Percentiles rank a stretch among this genome's conserved stretches.
phyloP scores from a whole-genome alignment of 1,284 basidiomycete species.

The Malassezia dermatis region DNA sequence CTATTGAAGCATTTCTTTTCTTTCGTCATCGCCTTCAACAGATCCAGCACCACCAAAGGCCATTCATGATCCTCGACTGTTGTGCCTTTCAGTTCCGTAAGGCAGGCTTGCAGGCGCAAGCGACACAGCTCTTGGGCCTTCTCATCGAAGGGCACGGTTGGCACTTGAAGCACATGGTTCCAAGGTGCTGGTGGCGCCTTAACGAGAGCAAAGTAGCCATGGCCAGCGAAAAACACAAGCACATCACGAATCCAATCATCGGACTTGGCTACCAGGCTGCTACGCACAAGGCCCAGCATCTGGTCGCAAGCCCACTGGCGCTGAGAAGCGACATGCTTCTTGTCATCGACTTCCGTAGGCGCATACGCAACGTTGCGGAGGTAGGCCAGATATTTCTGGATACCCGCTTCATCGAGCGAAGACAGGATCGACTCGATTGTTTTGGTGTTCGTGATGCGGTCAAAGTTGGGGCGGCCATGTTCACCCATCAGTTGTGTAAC shows the following conservation, averaged over 20 bases:
- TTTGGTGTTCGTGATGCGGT: slow-evolving; percentile 82
- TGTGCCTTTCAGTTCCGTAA: slow-evolving; percentile 64
- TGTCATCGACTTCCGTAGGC: slow-evolving; percentile 14
- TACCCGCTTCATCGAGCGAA: slow-evolving; percentile 64
- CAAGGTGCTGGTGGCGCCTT: slow-evolving; percentile 57
- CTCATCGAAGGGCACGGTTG: slow-evolving; percentile 59
- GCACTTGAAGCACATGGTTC: slow-evolving; percentile 52
- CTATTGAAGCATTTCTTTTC: slow-evolving; percentile 59
- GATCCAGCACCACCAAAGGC: slow-evolving; percentile 61
- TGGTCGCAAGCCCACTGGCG: slow-evolving; percentile 75
- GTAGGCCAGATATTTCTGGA: slow-evolving; percentile 66
- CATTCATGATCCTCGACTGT: slow-evolving; percentile 68
- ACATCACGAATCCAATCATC: slow-evolving; percentile 66
- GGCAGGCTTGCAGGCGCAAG: slow-evolving; percentile 61
- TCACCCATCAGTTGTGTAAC: slow-evolving; percentile 76
- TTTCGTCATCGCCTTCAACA: slow-evolving; percentile 57
- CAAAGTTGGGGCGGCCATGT: slow-evolving; percentile 77
- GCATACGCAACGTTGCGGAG: slow-evolving; percentile 51
- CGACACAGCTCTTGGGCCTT: slow-evolving; percentile 60
- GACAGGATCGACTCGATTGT: slow-evolving; percentile 76
- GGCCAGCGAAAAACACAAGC: slow-evolving; percentile 69
- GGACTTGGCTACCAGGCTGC: slow-evolving; percentile 67
- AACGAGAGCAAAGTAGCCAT: slow-evolving; percentile 66
- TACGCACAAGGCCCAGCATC: slow-evolving; percentile 65
- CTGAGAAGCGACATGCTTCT: slow-evolving; percentile 19